Base-by-base conservation (phyloP, 495 filamentous ascomycete species). In the Staphylotrichum tortipilum region DNA sequence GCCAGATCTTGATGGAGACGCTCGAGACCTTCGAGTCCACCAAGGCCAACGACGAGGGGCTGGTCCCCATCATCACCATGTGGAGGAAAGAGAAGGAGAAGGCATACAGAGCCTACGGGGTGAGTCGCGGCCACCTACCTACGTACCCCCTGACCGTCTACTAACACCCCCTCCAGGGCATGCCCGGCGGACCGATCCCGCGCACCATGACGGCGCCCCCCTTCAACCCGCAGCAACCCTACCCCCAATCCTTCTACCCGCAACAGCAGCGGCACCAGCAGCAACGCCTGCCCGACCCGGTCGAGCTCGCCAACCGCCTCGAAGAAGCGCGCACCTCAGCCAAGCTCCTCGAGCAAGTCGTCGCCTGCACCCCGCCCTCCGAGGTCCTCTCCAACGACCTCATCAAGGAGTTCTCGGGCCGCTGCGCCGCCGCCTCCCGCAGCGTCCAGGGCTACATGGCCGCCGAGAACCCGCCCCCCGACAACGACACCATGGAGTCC, bases 251-350 rank as follows among this genome's bases (percentile, higher is more conserved):
- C 53, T 75, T 75, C 54, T 71, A 73, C 44, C 60, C 68, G 3
- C 64, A 68, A 31, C 54, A 22, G 14, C 58, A 22, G 52, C 60
- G 7, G 11, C 24, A 77, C 69, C 60, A 59, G 28, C 44, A 49
- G 47, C n/a, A n/a, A 12, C 49, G 49, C 18, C 77, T 98, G 3
- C 94, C 92, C 1, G 61, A 79, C 6, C 82, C 86, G 2, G 69
- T 78, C n/a, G 94, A 97, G 66, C 75, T 99, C 2, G 79, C 84
- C 0, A 81, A 82, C 40, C 78, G 92, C 12, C 78, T 99, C 41
- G 85, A 92, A 60, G 92, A 99, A 68, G 91, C 90, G 1, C 78
- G 80, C 41, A 95, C 86, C 3, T 89, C 88, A 3, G 89, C 90
- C 4, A 90, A 89, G 58, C 79, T 99, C 18, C 83, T 99, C 11